phyloP scores from a whole-genome alignment of 2,329 filamentous ascomycete genomes.

The Zopfia rhizophila region DNA sequence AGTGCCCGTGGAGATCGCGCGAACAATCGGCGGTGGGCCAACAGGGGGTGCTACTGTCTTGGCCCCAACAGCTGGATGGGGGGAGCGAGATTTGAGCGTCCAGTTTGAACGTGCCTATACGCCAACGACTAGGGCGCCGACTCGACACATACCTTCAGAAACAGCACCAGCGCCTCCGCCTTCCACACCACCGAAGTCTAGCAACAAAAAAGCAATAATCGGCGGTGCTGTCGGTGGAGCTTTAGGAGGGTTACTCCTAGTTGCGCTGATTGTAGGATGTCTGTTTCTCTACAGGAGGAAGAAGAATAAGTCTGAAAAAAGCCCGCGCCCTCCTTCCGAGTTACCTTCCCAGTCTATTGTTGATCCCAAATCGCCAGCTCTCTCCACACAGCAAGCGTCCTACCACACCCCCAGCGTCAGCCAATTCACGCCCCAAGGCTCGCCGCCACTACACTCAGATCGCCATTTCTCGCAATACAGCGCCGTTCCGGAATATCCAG shows the following conservation, averaged over 20 bases:
- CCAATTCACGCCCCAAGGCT: not conserved
- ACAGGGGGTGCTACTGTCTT: conserved; percentile 64
- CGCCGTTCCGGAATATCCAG: too few relatives aligned
- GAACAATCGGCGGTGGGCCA: conserved; percentile 52
- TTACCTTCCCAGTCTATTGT: not conserved
- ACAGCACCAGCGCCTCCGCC: not conserved
- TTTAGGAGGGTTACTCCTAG: conserved; percentile 8
- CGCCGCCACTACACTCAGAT: not conserved
- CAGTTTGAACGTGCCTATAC: conserved; percentile 62
- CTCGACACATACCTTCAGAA: conserved; percentile 11
- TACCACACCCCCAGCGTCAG: not conserved
- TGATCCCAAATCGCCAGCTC: conserved; percentile 1
- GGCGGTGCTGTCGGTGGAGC: conserved; percentile 16
- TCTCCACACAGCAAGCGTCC: not conserved
- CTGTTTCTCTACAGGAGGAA: conserved; percentile 1
- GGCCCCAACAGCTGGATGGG: conserved; percentile 57
- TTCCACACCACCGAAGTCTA: not conserved
- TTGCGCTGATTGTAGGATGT: not conserved
- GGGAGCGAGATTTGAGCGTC: conserved; percentile 59
- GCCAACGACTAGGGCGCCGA: conserved; percentile 27
- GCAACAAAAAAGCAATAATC: conserved; percentile 12
- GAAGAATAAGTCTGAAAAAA: not conserved
- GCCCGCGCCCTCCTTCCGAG: not conserved
- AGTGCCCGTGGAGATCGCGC: conserved; percentile 61
- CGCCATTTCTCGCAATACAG: too few relatives aligned